Conservation (phyloP, 805 yeast genomes). For the Hanseniaspora occidentalis region DNA sequence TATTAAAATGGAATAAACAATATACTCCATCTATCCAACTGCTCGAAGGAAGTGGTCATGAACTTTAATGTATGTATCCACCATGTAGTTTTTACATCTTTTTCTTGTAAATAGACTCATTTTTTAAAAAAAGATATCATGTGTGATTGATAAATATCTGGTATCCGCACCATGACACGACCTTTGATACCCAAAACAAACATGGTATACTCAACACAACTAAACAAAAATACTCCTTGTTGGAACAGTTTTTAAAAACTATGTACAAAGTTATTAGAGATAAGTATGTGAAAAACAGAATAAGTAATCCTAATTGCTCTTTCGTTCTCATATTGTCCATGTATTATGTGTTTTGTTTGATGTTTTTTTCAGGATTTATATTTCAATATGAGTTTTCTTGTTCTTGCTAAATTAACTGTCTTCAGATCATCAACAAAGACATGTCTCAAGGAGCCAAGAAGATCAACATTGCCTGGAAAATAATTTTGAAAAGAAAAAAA, state of each 20-base stretch:
- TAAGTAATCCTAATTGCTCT: background rate
- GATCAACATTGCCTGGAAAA: too few species aligned
- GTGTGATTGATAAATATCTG: constrained; percentile 17
- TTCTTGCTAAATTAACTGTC: too few species aligned
- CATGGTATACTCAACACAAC: background rate
- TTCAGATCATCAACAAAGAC: too few species aligned
- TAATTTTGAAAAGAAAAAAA: too few species aligned
- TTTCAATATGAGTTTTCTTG: too few species aligned
- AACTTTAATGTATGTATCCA: too few species aligned
- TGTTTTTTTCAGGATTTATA: too few species aligned
- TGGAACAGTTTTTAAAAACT: background rate
- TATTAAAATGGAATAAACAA: constrained; percentile 25
- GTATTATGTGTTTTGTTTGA: too few species aligned
- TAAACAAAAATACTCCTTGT: background rate
- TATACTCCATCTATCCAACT: background rate
- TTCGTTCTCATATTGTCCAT: background rate
- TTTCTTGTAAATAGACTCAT: constrained; percentile 4
- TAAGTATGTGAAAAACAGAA: background rate
- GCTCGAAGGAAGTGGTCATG: too few species aligned
- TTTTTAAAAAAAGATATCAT: too few species aligned
- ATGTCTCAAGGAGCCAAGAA: too few species aligned
- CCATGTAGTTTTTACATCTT: too few species aligned
- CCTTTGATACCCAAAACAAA: constrained; percentile 23
- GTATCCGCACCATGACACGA: constrained; percentile 23
- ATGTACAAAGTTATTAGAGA: background rate